Evolutionary conservation across 2,329 filamentous ascomycete genomes (phyloP).

Genomic region (Rhexocercosporidium sp.): DNA sequence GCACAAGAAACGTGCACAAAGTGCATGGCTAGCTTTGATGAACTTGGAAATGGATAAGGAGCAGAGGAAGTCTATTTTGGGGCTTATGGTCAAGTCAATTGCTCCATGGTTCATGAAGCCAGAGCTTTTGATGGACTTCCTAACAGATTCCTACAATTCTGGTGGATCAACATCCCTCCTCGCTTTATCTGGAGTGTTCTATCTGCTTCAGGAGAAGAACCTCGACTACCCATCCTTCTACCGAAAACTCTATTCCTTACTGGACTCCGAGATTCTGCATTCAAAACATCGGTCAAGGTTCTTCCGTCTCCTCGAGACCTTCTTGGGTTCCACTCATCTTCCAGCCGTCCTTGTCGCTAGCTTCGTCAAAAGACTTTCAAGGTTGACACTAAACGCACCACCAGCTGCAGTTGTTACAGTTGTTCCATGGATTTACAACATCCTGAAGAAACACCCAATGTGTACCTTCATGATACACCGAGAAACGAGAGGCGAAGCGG

Average conservation of each 20-base stretch:
- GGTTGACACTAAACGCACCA: slow-evolving; percentile 84
- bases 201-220: slow-evolving; percentile 91
- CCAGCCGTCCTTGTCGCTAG: slow-evolving; percentile 90
- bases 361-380: slow-evolving; percentile 91
- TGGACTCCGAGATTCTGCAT: slow-evolving; percentile 85
- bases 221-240: slow-evolving; percentile 97
- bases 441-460: slow-evolving; percentile 85
- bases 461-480: slow-evolving; percentile 98
- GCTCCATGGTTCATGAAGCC: slow-evolving; percentile 89
- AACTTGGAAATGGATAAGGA: slow-evolving; percentile 68
- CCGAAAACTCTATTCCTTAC: slow-evolving; percentile 87
- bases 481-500: slow-evolving; percentile 62
- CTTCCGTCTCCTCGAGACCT: slow-evolving; percentile 89
- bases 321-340: slow-evolving; percentile 89
- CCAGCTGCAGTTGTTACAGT: slow-evolving; percentile 88
- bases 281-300: slow-evolving; percentile 94
- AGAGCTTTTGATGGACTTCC: slow-evolving; percentile 91
- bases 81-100: slow-evolving; percentile 76
- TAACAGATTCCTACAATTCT: slow-evolving; percentile 90
- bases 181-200: slow-evolving; percentile 91
- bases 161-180: slow-evolving; percentile 87
- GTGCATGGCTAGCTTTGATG: slow-evolving; percentile 84
- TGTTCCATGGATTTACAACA: slow-evolving; percentile 93
- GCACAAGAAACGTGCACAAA: slow-evolving; percentile 81
- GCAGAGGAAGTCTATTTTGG: slow-evolving; percentile 80